Base-by-base conservation (phyloP, 495 filamentous ascomycete genomes). In the Articulospora tetracladia region DNA sequence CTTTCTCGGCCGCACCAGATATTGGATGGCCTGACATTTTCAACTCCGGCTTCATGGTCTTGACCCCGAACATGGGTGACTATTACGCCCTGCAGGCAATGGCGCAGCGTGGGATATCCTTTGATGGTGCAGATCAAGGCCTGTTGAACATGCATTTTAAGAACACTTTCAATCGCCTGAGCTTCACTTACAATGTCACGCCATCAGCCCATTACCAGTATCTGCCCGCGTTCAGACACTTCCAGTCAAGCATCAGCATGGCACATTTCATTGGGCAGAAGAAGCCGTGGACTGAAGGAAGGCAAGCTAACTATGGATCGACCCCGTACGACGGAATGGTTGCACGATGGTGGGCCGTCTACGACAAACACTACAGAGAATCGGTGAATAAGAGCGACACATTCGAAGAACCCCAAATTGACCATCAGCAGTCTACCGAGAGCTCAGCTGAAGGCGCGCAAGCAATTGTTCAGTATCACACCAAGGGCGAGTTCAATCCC, bases 1-100 rank as follows among this genome's bases (percentile, higher is more conserved):
- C 84, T 34, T 97, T 99, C 68, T 91, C 92, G 2, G 94, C 94
- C 1, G 91, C 88, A 15, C 95, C 94, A 30, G 94, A 99, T 69
- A 88, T 98, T 66, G 94, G 94, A 67, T 99, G 95, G 95, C 94
- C 94, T 28, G 94, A 99, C 76, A 83, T 91, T 61, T 99, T 99
- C 82, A 99, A 99, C 76, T 93, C 90, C 48, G 94, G 94, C 59
- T 80, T 99, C 53, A 94, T 99, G 90, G 90, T 89, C 46, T 73
- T 98, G 47, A 87, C 83, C 25, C 94, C 94, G 19, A 90, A 96
- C 71, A 75, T 91, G 80, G 87, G 87, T 55, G 92, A 95, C 59
- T 97, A 94, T 72, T 87, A 88, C 68, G 88, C 91, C 24, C 79
- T 99, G 66, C 78, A 83, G 60, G 88, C 89, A 52, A 81, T 97